phyloP scores from a whole-genome alignment of 805 yeast species.

The Candida nanaspora region DNA sequence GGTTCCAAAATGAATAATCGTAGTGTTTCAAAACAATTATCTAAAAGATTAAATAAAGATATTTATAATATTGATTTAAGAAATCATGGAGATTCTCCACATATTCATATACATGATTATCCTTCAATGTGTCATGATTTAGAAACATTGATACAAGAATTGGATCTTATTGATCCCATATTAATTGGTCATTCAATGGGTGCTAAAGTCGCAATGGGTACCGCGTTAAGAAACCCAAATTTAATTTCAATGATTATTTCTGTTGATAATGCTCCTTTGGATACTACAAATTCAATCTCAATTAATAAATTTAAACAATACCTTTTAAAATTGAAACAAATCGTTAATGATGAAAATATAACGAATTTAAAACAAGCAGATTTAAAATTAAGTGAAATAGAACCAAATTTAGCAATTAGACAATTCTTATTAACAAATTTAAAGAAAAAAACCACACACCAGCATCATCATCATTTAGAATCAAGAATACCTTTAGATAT shows the following conservation, averaged over 20 bases:
- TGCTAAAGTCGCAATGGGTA: slow-evolving; percentile 89
- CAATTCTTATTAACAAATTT: slow-evolving; percentile 75
- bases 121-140: slow-evolving; percentile 81
- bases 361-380: slow-evolving; percentile 62
- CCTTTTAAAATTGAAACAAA: slow-evolving; percentile 51
- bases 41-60: slow-evolving; percentile 41
- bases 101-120: slow-evolving; percentile 62
- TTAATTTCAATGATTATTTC: slow-evolving; percentile 56
- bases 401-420: slow-evolving; percentile 50
- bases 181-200: slow-evolving; percentile 86
- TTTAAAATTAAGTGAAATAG: slow-evolving; percentile 52
- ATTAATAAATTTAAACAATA: slow-evolving; percentile 54
- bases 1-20: slow-evolving; percentile 81
- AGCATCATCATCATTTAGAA: slow-evolving; percentile 22
- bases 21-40: slow-evolving; percentile 60
- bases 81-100: slow-evolving; percentile 93
- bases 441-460: slow-evolving; percentile 32
- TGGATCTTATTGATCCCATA: slow-evolving; percentile 42
- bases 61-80: slow-evolving; percentile 72
- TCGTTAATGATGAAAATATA: slow-evolving; percentile 39
- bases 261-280: slow-evolving; percentile 89
- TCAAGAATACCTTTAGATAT: slow-evolving; percentile 66
- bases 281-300: slow-evolving; percentile 36
- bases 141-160: slow-evolving; percentile 54
- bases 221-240: slow-evolving; percentile 61